phyloP scores from a whole-genome alignment of 176 grass and related monocot species.

The Oryza australiensis region DNA sequence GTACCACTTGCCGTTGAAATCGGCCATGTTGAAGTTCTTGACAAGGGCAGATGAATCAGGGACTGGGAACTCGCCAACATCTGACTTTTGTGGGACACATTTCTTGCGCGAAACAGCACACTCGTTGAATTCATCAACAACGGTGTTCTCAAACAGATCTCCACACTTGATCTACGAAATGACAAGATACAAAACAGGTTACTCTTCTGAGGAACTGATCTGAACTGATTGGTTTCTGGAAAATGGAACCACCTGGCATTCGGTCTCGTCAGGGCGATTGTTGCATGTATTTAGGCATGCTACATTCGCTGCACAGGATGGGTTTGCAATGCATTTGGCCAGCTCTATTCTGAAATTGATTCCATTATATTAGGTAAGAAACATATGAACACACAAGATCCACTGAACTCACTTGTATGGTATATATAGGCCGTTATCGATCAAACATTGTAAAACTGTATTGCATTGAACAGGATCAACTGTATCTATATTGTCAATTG shows the following conservation, averaged over 20 bases:
- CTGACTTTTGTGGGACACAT: slow-evolving; percentile 86
- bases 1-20: slow-evolving; percentile 96
- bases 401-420: background rate
- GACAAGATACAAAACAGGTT: background rate
- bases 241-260: slow-evolving; percentile 79
- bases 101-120: slow-evolving; percentile 96
- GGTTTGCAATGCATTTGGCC: slow-evolving; percentile 93
- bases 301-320: slow-evolving; percentile 91
- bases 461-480: background rate
- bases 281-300: slow-evolving; percentile 97
- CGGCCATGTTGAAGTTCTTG: slow-evolving; percentile 77
- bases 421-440: background rate
- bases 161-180: slow-evolving; percentile 84
- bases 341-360: slow-evolving; percentile 69
- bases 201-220: background rate
- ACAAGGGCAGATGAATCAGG: slow-evolving; percentile 69
- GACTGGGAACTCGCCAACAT: slow-evolving; percentile 79
- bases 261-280: slow-evolving; percentile 88
- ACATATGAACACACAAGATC: background rate
- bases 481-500: background rate
- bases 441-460: background rate
- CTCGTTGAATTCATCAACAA: slow-evolving; percentile 94
- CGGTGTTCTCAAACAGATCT: slow-evolving; percentile 88
- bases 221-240: background rate
- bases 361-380: background rate